phyloP scores from a whole-genome alignment of 2,329 filamentous ascomycete species.

The Fusarium sp. region DNA sequence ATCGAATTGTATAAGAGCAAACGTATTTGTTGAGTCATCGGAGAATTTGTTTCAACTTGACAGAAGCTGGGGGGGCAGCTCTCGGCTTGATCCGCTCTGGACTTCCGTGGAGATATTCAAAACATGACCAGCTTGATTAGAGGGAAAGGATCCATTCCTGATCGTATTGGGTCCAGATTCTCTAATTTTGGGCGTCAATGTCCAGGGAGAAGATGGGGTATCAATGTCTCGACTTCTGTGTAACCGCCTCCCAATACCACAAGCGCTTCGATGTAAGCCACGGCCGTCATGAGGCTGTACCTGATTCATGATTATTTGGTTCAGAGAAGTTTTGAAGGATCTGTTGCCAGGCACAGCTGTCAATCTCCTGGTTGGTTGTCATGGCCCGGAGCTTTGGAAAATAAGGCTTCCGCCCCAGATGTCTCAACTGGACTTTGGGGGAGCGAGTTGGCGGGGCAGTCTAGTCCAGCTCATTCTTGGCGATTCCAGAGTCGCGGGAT shows the following conservation, averaged over 20 bases:
- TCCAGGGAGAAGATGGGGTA: background rate
- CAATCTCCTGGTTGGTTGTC: constrained; percentile 12
- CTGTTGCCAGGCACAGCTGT: constrained; percentile 12
- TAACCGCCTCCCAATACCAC: background rate
- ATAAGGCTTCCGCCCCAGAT: background rate
- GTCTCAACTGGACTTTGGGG: constrained; percentile 23
- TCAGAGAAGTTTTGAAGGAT: background rate
- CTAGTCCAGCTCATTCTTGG: constrained; percentile 10
- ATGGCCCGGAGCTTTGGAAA: constrained; percentile 1
- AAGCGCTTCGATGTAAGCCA: background rate
- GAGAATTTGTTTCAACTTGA: background rate
- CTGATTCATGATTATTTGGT: background rate
- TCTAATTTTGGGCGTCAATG: background rate
- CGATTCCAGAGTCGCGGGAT: constrained; percentile 23
- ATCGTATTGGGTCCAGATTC: background rate
- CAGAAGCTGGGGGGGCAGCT: background rate
- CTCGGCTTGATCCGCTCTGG: constrained; percentile 2
- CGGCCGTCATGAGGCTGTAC: background rate
- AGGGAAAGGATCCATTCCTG: constrained; percentile 15
- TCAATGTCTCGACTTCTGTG: constrained; percentile 14
- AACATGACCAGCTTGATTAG: background rate
- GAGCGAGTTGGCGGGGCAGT: constrained; percentile 22
- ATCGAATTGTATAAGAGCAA: background rate
- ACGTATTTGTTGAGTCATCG: background rate
- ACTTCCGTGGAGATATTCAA: constrained; percentile 12